Evolutionary conservation across 495 filamentous ascomycete genomes (phyloP).

Genomic region (Hypoxylon trugodes): DNA sequence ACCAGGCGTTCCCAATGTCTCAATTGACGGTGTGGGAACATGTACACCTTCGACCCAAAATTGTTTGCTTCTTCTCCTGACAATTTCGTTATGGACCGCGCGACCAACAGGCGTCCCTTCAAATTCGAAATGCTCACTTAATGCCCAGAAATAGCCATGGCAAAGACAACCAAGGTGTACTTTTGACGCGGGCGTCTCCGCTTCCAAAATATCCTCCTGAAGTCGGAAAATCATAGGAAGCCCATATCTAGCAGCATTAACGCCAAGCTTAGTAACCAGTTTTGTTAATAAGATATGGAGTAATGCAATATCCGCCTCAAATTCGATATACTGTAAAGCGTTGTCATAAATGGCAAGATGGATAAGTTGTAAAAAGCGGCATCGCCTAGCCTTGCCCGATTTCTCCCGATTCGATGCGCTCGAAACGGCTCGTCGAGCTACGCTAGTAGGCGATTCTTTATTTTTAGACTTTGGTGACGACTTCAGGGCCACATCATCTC

Average conservation of each 20-base stretch:
- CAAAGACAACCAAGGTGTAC: conserved; percentile 82
- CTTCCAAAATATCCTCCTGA: conserved; percentile 80
- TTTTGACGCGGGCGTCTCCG: conserved; percentile 68
- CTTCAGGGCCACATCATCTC: conserved; percentile 60
- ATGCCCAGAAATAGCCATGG: conserved; percentile 83
- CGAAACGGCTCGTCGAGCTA: conserved; percentile 73
- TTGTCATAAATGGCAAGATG: conserved; percentile 89
- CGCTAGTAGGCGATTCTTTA: conserved; percentile 39
- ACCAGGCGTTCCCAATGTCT: conserved; percentile 57
- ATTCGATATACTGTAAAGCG: conserved; percentile 73
- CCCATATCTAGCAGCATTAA: conserved; percentile 80
- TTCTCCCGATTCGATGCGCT: conserved; percentile 68
- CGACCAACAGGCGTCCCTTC: conserved; percentile 70
- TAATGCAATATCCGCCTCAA: conserved; percentile 74
- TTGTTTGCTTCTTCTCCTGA: conserved; percentile 70
- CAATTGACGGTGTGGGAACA: conserved; percentile 69
- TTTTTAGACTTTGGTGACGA: conserved; percentile 49
- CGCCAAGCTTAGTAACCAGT: conserved; percentile 78
- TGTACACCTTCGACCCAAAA: conserved; percentile 82
- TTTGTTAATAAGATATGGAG: conserved; percentile 77
- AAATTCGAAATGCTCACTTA: conserved; percentile 81
- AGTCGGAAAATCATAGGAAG: conserved; percentile 88
- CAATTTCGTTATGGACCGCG: conserved; percentile 77
- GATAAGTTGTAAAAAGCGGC: conserved; percentile 81
- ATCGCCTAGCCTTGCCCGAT: conserved; percentile 61